Evolutionary conservation across 176 grass and related monocot genomes (phyloP).

Genomic region (Echinochloa phyllopogon): DNA sequence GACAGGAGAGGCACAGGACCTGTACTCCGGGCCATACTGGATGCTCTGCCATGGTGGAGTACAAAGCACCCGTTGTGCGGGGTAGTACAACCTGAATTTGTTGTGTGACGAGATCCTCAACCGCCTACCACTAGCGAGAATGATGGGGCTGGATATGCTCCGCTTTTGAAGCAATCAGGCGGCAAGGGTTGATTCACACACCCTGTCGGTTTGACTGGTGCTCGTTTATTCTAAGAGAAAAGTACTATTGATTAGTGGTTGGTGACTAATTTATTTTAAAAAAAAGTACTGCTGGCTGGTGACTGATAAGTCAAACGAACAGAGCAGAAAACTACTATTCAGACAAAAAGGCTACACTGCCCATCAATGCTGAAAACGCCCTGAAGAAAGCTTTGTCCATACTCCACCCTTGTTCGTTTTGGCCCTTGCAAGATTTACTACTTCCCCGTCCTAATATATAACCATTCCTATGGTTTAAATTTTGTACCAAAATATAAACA

Average conservation of each 20-base stretch:
- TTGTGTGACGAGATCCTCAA: too few relatives aligned
- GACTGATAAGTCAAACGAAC: too few relatives aligned
- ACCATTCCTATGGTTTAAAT: too few relatives aligned
- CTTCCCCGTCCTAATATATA: too few relatives aligned
- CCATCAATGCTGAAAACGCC: not conserved
- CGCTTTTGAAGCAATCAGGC: constrained; percentile 44
- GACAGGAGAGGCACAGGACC: not conserved
- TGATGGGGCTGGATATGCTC: not conserved
- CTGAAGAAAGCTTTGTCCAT: not conserved
- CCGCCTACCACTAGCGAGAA: not conserved
- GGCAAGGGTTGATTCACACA: constrained; percentile 9
- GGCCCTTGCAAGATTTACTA: not conserved
- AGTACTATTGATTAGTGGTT: too few relatives aligned
- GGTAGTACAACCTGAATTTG: not conserved
- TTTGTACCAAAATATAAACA: too few relatives aligned
- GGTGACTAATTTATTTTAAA: too few relatives aligned
- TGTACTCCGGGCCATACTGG: not conserved
- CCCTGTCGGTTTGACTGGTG: too few relatives aligned
- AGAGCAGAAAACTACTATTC: not conserved
- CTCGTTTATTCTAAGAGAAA: too few relatives aligned
- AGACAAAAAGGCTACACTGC: not conserved
- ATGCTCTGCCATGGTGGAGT: not conserved
- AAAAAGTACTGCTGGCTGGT: too few relatives aligned
- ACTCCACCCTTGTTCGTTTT: too few relatives aligned
- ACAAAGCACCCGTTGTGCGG: not conserved